Base-by-base conservation (phyloP, 768 basidiomycete genomes). In the Boletus sp. region DNA sequence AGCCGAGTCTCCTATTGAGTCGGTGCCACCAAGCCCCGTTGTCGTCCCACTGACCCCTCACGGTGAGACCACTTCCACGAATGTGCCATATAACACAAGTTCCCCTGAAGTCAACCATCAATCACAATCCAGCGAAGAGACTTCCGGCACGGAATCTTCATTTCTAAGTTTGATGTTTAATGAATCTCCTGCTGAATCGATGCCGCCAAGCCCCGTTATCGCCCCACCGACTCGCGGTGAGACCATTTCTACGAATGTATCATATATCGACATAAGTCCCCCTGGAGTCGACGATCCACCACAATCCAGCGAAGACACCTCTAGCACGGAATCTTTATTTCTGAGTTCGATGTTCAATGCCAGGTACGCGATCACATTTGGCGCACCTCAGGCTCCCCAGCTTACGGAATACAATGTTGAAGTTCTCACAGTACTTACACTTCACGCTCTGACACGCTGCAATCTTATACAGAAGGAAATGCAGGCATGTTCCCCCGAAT, bases 21-120 rank as follows among this genome's bases (percentile, higher is more conserved):
- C 24, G 24, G 24, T 24, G 24, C 24, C 24, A 24, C 24, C 24
- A 14, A 57, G 40, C 1, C 56, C 65, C 5, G 3, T 58, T 37
- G 54, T 66, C 33, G 54, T 66, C 33, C 59, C 55, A 7, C 45
- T 62, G 9, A 60, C 54, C 14, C 65, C 62, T 41, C 9, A 2
- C 33, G 48, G 7, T 32, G n/a, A 15, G 0, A 28, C 48, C 8
- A 7, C 30, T 29, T 8, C 12, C 1, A 7, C 14, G 14, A 49
- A 9, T 36, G 9, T 44, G 2, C 24, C 35, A 24, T 51, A 6
- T 33, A 47, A 59, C 1, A 50, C 59, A 29, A 5, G n/a, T n/a
- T 3, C 9, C 15, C 40, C 41, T 18, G 6, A 3, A 44, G 29
- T 24, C 7, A 1, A 17, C 18, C 11, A 30, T 47, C 35, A 7